Base-by-base conservation (phyloP, 768 basidiomycete species). In the Boletus eberwhitei region DNA sequence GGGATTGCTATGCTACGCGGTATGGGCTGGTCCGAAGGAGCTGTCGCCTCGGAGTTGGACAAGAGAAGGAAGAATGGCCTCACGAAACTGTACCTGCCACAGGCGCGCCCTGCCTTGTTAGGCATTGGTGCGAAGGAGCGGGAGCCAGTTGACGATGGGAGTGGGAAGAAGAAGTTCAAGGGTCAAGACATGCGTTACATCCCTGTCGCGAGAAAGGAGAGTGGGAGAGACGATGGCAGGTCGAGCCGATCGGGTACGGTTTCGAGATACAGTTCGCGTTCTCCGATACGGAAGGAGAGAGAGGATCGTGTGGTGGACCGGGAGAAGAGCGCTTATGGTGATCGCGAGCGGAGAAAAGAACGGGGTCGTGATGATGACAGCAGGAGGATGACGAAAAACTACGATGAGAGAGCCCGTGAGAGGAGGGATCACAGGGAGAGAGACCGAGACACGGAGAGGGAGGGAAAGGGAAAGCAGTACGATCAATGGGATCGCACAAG, bases 101-200 rank as follows among this genome's bases (percentile, higher is more conserved):
- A 79, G 51, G 76, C 89, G 2, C 80, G 97, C 16, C 94, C 96
- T 0, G 86, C 93, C 0, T 71, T 98, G 13, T 74, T 98, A 11
- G 97, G 96, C 0, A 88, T 99, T 29, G 95, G 97, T 2, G 97
- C 97, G 3, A 98, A 97, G 66, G 89, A 95, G 63, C 79, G 80
- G 59, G 85, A 88, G 63, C 77, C 81, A 0, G 78, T 82, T 5
- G 87, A 91, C 53, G 84, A 90, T 56, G 88, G 88, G 19, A 82
- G 74, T 62, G 76, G 68, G 68, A 82, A 77, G 73, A 80, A 76
- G 64, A 79, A 72, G 62, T 74, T 78, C 32, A 61, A 57, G 31
- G 52, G 62, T 7, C 80, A 81, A 4, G 90, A 92, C 51, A 84
- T 82, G 73, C 81, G 84, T 61, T 98, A 97, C 65, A 74, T 94